Evolutionary conservation across 345 rosid species (phyloP), one percentile per base, ranked within the genome.

Genomic region (Hypericum perforatum): DNA sequence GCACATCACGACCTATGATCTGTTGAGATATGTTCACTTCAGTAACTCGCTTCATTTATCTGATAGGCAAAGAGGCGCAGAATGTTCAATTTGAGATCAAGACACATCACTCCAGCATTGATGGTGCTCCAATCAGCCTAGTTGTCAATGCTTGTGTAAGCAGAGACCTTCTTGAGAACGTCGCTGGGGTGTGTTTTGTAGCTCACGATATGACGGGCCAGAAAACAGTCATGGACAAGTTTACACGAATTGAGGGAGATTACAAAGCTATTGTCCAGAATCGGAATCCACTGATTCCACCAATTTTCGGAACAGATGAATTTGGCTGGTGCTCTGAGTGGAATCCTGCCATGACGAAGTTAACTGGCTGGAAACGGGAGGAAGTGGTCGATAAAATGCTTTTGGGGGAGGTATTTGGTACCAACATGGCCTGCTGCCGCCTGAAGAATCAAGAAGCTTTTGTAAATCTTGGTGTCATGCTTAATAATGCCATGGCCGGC

Each of bases 311-410:
- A 29, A 69, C 79, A 0, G 96, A 91, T 60, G 96, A 87, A 60
- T 85, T 91, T 8, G 98, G 98, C 5, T 87, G 96, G 96, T 91
- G 98, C 67, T 84, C 92, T 0, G 98, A 91, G 75, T 90, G 98
- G 98, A 90, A 90, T 68, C 79, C 79, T 5, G 86, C 96, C n/a
- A 90, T 90, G 96, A 68, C 65, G 22, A 84, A 79, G 60, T 54
- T 90, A 65, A 86, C 85, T 3, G 94, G 94, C 50, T 78, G 89
- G 85, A 78, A 74, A 53, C 78, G 96, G 47, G 92, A 86, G 58
- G 89, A 86, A 63, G 89, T 91, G 22, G 57, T 91, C 1, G 84
- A 82, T 56, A 91, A 84, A 63, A 84, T 91, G 90, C 84, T 91
- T 9, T 46, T 91, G 44, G 96, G 88, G 37, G 92, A 87, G 75